Conservation (phyloP, 2,329 filamentous ascomycete species). For the Apiospora hydei region DNA sequence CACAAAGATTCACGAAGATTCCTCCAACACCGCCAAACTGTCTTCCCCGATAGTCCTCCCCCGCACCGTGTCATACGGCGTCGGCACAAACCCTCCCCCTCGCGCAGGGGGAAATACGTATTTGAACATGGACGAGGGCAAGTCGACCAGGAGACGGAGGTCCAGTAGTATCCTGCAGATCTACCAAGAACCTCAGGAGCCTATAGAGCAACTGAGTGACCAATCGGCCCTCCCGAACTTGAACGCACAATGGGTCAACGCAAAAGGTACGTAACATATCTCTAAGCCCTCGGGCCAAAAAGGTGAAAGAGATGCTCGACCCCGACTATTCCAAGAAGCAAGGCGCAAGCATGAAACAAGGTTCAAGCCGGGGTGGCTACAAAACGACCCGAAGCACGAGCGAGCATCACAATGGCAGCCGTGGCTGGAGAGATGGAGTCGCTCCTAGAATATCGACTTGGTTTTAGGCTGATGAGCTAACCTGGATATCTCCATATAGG, state of each 20-base stretch:
- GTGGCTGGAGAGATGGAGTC: neutral
- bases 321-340: neutral
- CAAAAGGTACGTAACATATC: conserved; percentile 80
- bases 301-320: neutral
- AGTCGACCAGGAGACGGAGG: conserved; percentile 81
- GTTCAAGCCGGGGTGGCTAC: neutral
- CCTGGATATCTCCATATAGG: conserved; percentile 59
- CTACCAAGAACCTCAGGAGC: conserved; percentile 96
- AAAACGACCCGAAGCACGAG: neutral
- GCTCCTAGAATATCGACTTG: neutral
- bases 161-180: conserved; percentile 93
- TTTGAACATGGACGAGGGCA: conserved; percentile 66
- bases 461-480: neutral
- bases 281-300: conserved; percentile 3
- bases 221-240: conserved; percentile 93
- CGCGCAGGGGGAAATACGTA: conserved; percentile 56
- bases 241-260: conserved; percentile 99
- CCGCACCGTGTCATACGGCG: conserved; percentile 91
- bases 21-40: conserved; percentile 88
- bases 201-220: conserved; percentile 96
- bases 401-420: neutral
- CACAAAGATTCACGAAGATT: conserved; percentile 35
- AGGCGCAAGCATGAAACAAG: neutral
- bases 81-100: conserved; percentile 73
- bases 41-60: conserved; percentile 88